Evolutionary conservation across 306 rosid genomes (phyloP).

Genomic region (Cucumis cinereus): DNA sequence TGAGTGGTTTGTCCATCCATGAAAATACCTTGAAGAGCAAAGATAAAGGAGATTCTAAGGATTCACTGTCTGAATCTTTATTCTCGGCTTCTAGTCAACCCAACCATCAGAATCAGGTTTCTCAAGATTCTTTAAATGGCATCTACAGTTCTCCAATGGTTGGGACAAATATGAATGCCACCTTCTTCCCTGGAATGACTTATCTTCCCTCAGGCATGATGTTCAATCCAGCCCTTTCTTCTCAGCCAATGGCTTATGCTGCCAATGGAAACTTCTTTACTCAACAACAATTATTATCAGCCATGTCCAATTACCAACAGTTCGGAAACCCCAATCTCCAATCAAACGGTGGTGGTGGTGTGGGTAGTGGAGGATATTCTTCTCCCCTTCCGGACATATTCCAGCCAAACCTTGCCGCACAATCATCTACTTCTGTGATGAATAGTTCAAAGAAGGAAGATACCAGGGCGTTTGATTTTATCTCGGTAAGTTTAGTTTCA

Average conservation of each 20-base stretch:
- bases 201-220: slow-evolving; percentile 45
- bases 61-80: slow-evolving; percentile 28
- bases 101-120: slow-evolving; percentile 20
- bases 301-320: slow-evolving; percentile 77
- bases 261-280: slow-evolving; percentile 67
- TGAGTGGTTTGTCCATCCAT: slow-evolving; percentile 52
- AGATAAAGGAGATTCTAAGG: slow-evolving; percentile 37
- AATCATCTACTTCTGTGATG: slow-evolving; percentile 40
- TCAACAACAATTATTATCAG: slow-evolving; percentile 69
- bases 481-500: slow-evolving; percentile 59
- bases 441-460: slow-evolving; percentile 84
- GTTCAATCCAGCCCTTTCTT: slow-evolving; percentile 55
- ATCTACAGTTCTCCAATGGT: slow-evolving; percentile 42
- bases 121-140: slow-evolving; percentile 33
- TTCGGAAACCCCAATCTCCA: slow-evolving; percentile 45
- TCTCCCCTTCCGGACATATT: slow-evolving; percentile 77
- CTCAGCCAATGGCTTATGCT: slow-evolving; percentile 70
- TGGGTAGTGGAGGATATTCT: slow-evolving; percentile 32
- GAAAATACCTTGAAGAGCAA: slow-evolving; percentile 30
- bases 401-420: slow-evolving; percentile 51
- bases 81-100: slow-evolving; percentile 37
- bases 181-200: slow-evolving; percentile 51
- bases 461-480: slow-evolving; percentile 84
- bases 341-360: slow-evolving; percentile 21
- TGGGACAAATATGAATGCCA: slow-evolving; percentile 39